Base-by-base conservation (phyloP, 2,329 filamentous ascomycete genomes). In the Aureobasidium subglaciale region DNA sequence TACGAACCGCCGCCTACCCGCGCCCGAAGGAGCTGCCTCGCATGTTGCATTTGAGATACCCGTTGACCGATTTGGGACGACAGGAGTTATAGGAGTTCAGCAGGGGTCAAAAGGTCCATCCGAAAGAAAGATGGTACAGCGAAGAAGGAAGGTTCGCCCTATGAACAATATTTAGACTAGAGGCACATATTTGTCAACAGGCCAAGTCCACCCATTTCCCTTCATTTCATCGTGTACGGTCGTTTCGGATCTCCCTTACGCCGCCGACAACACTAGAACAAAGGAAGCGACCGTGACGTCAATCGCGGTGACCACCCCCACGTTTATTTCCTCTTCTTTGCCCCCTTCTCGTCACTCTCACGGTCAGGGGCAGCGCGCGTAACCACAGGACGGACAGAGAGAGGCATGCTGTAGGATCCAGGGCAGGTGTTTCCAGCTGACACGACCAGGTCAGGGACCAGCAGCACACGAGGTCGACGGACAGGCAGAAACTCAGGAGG, bases 31-130 rank as follows among this genome's bases (percentile, higher is more conserved):
- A 40, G 48, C 15, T 34, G 13, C 13, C 22, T 34, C 15, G 35
- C 42, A 54, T 24, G 38, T 38, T 22, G 27, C 37, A 43, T 34
- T 34, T 16, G 18, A 54, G 50, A 54, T 43, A 54, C 38, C 50
- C 38, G 50, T 54, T 29, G 50, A 54, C 35, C 20, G 27, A 20
- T 41, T 25, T 35, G 34, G 48, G 48, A 52, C 18, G 22, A 18
- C 27, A 52, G 48, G 48, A 40, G 48, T 52, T 52, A 20, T 20
- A 6, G 48, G 48, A 52, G 48, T 52, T 52, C 7, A 22, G 16
- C 9, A 46, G 7, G 24, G 30, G 15, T 46, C 43, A 35, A 20
- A n/a, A 11, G 13, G 24, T 24, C 16, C 3, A 9, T 24, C 8
- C 5, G 8, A 5, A 2, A 5, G 46, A 22, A 38, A 52, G n/a